Evolutionary conservation across 2,329 filamentous ascomycete species (phyloP).

Genomic region (Alternaria incomplexa): DNA sequence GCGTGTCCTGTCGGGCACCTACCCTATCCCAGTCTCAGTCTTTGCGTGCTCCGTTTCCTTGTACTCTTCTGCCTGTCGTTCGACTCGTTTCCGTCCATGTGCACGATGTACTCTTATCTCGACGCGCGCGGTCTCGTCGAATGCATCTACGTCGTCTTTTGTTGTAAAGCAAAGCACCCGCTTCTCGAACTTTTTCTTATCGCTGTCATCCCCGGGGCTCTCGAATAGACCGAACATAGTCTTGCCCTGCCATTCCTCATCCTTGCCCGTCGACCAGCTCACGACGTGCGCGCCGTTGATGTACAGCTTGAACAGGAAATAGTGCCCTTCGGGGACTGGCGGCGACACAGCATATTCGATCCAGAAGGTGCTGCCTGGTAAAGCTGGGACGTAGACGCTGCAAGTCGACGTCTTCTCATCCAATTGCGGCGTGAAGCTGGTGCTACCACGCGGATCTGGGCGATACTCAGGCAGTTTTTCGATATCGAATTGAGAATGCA

Average conservation of each 20-base stretch:
- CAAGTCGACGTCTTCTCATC: conserved; percentile 38
- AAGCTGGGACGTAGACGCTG: conserved; percentile 44
- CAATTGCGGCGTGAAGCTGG: conserved; percentile 11
- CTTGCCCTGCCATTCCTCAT: conserved; percentile 53
- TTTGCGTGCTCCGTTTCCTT: conserved; percentile 26
- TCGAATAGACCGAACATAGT: conserved; percentile 54
- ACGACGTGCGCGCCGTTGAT: conserved; percentile 48
- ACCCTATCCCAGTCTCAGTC: conserved; percentile 36
- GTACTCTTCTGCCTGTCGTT: conserved; percentile 35
- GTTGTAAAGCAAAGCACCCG: conserved; percentile 49
- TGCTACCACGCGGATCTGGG: conserved; percentile 20
- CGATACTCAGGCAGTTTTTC: conserved; percentile 48
- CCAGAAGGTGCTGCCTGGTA: conserved; percentile 53
- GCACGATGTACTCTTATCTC: conserved; percentile 53
- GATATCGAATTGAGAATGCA: conserved; percentile 53
- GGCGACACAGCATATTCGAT: conserved; percentile 47
- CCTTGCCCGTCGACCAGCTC: conserved; percentile 53
- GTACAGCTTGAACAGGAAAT: conserved; percentile 57
- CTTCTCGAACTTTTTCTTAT: conserved; percentile 48
- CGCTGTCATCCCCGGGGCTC: conserved; percentile 33
- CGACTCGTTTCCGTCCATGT: conserved; percentile 48
- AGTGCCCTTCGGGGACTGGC: conserved; percentile 37
- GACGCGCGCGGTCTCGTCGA: conserved; percentile 40
- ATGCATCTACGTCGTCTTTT: conserved; percentile 15
- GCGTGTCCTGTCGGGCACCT: conserved; percentile 11